Percentiles rank a stretch among this genome's conserved stretches.
Evolutionary conservation across 1,284 basidiomycete genomes (phyloP).

Genomic region (Irpex rosettiformis): DNA sequence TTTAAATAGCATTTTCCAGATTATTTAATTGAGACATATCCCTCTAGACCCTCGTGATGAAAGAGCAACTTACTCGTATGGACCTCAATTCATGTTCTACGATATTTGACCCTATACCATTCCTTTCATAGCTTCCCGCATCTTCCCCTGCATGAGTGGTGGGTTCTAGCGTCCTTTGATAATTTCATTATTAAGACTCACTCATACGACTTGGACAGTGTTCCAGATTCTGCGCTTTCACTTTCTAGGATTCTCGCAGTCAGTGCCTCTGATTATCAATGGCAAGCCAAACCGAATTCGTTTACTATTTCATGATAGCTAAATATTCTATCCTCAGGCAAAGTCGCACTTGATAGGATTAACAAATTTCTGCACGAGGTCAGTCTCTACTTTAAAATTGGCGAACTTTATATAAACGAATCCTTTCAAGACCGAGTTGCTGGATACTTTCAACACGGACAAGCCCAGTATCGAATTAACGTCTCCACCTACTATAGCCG

Average conservation of each 20-base stretch:
- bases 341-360: background rate
- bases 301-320: slow-evolving; percentile 19
- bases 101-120: background rate
- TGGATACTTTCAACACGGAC: background rate
- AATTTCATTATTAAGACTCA: background rate
- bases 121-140: slow-evolving; percentile 27
- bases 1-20: background rate
- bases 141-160: slow-evolving; percentile 40
- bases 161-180: slow-evolving; percentile 12
- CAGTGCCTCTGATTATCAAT: slow-evolving; percentile 45
- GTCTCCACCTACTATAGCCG: background rate
- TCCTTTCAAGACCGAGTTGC: slow-evolving; percentile 3
- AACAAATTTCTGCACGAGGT: background rate
- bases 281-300: slow-evolving; percentile 44
- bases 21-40: too few relatives aligned
- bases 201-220: background rate
- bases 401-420: too few relatives aligned
- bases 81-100: slow-evolving; percentile 19
- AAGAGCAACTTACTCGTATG: slow-evolving; percentile 26
- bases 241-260: slow-evolving; percentile 13
- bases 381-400: slow-evolving; percentile 6
- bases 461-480: background rate
- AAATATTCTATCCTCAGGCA: background rate
- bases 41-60: slow-evolving; percentile 32
- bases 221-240: background rate